A percentile compares a stretch with the other conserved stretches of the same genome.
Evolutionary conservation across 768 basidiomycete species (phyloP).

Genomic region (Russula ochroleuca): DNA sequence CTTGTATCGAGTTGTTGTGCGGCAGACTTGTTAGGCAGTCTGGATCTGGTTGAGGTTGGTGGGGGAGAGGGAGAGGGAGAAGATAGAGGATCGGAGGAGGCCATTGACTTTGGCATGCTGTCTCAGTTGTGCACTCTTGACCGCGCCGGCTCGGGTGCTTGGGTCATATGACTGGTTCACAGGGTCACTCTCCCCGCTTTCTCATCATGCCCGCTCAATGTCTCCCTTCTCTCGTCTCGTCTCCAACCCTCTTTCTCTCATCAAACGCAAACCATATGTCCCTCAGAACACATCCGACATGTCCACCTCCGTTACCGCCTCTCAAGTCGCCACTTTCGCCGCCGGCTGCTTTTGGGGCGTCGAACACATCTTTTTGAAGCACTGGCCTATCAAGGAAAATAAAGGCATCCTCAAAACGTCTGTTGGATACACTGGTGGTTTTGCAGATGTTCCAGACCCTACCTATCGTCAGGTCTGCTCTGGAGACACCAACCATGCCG

Average conservation of each 20-base stretch:
- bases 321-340: constrained; percentile 48
- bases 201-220: constrained; percentile 11
- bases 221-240: constrained; percentile 10
- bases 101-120: constrained; percentile 48
- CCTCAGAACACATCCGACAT: constrained; percentile 18
- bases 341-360: constrained; percentile 84
- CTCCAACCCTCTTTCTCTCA: constrained; percentile 6
- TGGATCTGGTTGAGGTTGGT: constrained; percentile 36
- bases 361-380: constrained; percentile 79
- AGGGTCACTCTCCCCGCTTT: background rate
- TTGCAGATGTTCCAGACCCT: constrained; percentile 49
- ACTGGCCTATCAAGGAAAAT: constrained; percentile 63
- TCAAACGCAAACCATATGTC: constrained; percentile 1
- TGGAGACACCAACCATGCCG: constrained; percentile 83
- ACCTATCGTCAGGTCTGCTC: constrained; percentile 72
- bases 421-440: constrained; percentile 81
- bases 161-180: constrained; percentile 9
- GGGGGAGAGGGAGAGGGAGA: constrained; percentile 63
- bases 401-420: constrained; percentile 71
- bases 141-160: background rate
- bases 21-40: constrained; percentile 31
- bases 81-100: constrained; percentile 60
- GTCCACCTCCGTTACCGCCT: constrained; percentile 21
- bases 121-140: background rate
- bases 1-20: constrained; percentile 51